Evolutionary conservation across 768 basidiomycete genomes (phyloP).

Genomic region (Phanerodontia chrysosporium): DNA sequence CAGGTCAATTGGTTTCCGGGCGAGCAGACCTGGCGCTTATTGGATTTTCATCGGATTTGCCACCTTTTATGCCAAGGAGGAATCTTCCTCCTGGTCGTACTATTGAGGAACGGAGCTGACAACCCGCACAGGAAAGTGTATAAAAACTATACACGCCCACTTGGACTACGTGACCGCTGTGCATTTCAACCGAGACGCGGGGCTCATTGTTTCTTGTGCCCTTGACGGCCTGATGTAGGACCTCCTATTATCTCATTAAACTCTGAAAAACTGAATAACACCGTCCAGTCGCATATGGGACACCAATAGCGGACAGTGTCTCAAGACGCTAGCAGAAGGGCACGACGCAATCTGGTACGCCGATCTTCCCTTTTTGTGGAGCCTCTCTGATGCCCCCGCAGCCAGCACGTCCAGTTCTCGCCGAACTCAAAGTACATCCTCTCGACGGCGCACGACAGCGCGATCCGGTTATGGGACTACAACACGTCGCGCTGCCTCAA

Average conservation of each 20-base stretch:
- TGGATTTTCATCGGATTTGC: too few species aligned
- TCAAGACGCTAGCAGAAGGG: conserved; percentile 93
- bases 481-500: conserved; percentile 88
- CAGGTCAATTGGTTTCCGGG: too few species aligned
- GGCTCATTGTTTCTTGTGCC: conserved; percentile 86
- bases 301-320: conserved; percentile 85
- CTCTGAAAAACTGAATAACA: not conserved
- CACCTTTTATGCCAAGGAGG: too few species aligned
- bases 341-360: conserved; percentile 77
- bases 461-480: conserved; percentile 94
- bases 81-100: too few species aligned
- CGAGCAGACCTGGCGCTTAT: too few species aligned
- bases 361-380: not conserved
- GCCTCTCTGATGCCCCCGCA: conserved; percentile 23
- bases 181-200: conserved; percentile 89
- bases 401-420: conserved; percentile 90
- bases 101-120: too few species aligned
- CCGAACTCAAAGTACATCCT: conserved; percentile 95
- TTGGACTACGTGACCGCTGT: conserved; percentile 94
- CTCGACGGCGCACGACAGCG: conserved; percentile 89
- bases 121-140: conserved; percentile 71
- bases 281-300: conserved; percentile 88
- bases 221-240: conserved; percentile 92
- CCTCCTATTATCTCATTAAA: not conserved
- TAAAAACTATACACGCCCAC: conserved; percentile 88